These are phyloP conservation scores for Fusarium goolgardi DNA, from an alignment of 2,329 filamentous ascomycete species.

Conservation along the genomic window DNA sequence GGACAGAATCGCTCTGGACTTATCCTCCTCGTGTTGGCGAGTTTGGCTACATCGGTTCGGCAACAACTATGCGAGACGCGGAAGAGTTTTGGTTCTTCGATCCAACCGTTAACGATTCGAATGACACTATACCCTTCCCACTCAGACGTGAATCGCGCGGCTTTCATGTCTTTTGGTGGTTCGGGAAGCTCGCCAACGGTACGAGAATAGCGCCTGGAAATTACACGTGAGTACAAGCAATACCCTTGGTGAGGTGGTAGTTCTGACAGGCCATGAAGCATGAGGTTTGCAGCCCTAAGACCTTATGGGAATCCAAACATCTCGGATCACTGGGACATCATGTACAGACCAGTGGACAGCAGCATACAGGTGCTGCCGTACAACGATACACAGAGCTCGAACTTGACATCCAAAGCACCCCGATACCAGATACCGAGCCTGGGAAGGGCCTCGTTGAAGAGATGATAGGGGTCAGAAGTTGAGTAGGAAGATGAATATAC, in stretches of 20 bases:
- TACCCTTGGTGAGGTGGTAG: background rate
- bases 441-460: background rate
- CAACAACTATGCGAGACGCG: conserved; percentile 54
- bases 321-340: conserved; percentile 57
- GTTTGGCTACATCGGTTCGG: conserved; percentile 57
- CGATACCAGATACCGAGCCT: conserved; percentile 16
- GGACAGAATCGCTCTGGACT: conserved; percentile 55
- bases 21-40: conserved; percentile 56
- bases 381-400: conserved; percentile 47
- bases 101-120: conserved; percentile 52
- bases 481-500: background rate
- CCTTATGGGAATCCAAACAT: conserved; percentile 57
- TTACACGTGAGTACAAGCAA: conserved; percentile 52
- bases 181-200: conserved; percentile 57
- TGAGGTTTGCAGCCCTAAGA: conserved; percentile 56
- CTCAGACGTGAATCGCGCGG: conserved; percentile 51
- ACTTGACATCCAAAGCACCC: conserved; percentile 28
- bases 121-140: conserved; percentile 55
- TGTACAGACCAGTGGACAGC: conserved; percentile 48
- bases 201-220: conserved; percentile 55
- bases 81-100: conserved; percentile 51
- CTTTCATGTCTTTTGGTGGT: conserved; percentile 55
- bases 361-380: conserved; percentile 52
- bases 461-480: background rate
- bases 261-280: conserved; percentile 43